Base-by-base conservation (phyloP, 1,284 basidiomycete species). In the Irpex sp. region DNA sequence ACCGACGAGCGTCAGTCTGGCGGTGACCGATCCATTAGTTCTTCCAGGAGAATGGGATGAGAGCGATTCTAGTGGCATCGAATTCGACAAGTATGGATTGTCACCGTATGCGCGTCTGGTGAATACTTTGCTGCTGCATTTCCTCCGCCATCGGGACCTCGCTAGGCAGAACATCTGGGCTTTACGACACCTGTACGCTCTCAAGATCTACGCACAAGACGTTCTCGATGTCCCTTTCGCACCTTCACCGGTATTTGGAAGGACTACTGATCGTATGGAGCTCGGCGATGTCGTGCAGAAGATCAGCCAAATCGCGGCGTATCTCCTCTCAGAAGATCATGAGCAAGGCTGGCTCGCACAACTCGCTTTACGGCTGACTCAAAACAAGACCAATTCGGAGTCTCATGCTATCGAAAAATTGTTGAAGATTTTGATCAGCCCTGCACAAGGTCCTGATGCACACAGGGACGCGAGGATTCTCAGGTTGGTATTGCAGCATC, bases 81-180 rank as follows among this genome's bases (percentile, higher is more conserved):
- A 63, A 3, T 80, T 76, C 59, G 85, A 92, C 68, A 65, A 65
- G 0, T 75, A 77, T 17, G 88, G 87, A 0, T 83, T 85, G 47
- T 81, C 84, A 0, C 69, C 81, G 3, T 94, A 93, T 68, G 86
- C 88, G 0, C 86, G 96, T 7, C 76, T 83, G 1, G 81, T 87
- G 9, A 75, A 80, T 51, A 88, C 88, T 0, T 76, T 92, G 9
- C 75, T 94, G 2, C 77, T 84, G 1, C 73, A 88, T 37, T 78
- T 94, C 38, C 72, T 80, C 0, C 79, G 84, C 2, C 86, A 95
- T 69, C 85, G 92, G 15, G 78, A 80, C 4, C 69, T 85, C 1
- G 87, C 90, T 1, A 84, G 82, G 52, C 75, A 76, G 9, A 83
- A 89, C 62, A 65, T 85, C 0, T 92, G 88, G 86, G 83, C 79